A percentile compares a stretch with the other conserved stretches of the same genome.
These are phyloP conservation scores for Trametes gibbosa DNA, from an alignment of 768 basidiomycete species.

Conservation along the genomic window DNA sequence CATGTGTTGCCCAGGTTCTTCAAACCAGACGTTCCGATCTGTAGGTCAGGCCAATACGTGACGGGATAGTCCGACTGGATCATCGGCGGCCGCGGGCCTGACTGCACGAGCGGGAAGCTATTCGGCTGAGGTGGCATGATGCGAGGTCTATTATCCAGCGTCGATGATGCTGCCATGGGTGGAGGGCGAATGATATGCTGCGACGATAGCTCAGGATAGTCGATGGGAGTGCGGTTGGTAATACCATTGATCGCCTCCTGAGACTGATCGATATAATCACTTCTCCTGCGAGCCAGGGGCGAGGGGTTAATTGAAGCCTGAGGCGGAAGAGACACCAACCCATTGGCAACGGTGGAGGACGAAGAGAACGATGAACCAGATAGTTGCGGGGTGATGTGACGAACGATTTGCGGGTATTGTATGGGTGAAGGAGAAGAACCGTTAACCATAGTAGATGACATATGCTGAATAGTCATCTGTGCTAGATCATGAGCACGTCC, in stretches of 20 bases:
- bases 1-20: slow-evolving; percentile 98
- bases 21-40: slow-evolving; percentile 78
- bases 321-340: slow-evolving; percentile 62
- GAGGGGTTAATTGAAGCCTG: slow-evolving; percentile 83
- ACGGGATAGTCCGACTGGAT: slow-evolving; percentile 79
- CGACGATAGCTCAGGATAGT: slow-evolving; percentile 75
- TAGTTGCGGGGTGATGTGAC: slow-evolving; percentile 36
- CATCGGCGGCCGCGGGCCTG: slow-evolving; percentile 57
- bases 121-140: slow-evolving; percentile 35
- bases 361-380: slow-evolving; percentile 43
- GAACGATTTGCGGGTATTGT: slow-evolving; percentile 51
- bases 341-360: slow-evolving; percentile 36
- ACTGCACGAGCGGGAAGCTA: slow-evolving; percentile 29
- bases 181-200: slow-evolving; percentile 70
- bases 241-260: slow-evolving; percentile 57
- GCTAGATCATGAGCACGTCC: neutral
- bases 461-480: slow-evolving; percentile 37
- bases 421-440: slow-evolving; percentile 40
- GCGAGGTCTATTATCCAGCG: slow-evolving; percentile 66
- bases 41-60: slow-evolving; percentile 78
- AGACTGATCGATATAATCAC: slow-evolving; percentile 79
- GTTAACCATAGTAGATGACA: slow-evolving; percentile 38
- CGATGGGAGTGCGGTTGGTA: slow-evolving; percentile 54
- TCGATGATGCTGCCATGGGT: slow-evolving; percentile 68
- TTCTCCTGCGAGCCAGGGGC: slow-evolving; percentile 65